These are phyloP conservation scores for Pseudovirgaria hyperparasitica DNA, from an alignment of 2,329 filamentous ascomycete species.

Conservation along the genomic window DNA sequence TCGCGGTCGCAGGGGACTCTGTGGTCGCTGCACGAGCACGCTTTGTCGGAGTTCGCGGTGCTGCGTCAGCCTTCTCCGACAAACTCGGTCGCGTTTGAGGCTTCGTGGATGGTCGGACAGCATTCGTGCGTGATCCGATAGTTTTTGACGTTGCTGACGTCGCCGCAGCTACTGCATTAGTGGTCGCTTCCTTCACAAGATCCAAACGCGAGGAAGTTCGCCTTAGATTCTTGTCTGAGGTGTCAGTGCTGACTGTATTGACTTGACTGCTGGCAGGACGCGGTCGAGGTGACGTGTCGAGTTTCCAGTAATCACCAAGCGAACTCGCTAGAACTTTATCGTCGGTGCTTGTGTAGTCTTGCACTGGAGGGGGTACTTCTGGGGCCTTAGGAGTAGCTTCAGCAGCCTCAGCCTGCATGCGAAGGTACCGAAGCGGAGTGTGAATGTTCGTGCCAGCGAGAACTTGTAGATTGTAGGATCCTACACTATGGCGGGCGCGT, in stretches of 20 bases:
- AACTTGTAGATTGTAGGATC: constrained; percentile 55
- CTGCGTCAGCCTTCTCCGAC: no score
- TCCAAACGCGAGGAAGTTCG: constrained; percentile 20
- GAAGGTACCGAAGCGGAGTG: constrained; percentile 33
- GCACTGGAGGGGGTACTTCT: not conserved
- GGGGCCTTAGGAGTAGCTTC: no score
- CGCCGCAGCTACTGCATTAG: constrained; percentile 14
- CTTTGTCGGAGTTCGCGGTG: no score
- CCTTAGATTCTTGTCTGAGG: constrained; percentile 8
- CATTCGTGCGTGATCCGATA: no score
- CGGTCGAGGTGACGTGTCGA: constrained; percentile 6
- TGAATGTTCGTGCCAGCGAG: constrained; percentile 50
- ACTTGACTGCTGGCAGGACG: constrained; percentile 11
- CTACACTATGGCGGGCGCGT: constrained; percentile 42
- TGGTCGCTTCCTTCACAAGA: constrained; percentile 19
- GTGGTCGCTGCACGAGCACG: no score
- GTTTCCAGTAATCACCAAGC: not conserved
- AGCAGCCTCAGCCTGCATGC: constrained; percentile 8
- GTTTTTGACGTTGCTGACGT: constrained; percentile 15
- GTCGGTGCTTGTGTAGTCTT: not conserved
- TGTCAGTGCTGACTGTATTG: constrained; percentile 3
- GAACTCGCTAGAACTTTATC: not conserved
- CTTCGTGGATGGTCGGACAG: no score
- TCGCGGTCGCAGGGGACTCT: no score
- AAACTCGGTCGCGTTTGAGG: no score